phyloP scores from a whole-genome alignment of 352 stramenopile species.

The Globisporangium mamillatum region DNA sequence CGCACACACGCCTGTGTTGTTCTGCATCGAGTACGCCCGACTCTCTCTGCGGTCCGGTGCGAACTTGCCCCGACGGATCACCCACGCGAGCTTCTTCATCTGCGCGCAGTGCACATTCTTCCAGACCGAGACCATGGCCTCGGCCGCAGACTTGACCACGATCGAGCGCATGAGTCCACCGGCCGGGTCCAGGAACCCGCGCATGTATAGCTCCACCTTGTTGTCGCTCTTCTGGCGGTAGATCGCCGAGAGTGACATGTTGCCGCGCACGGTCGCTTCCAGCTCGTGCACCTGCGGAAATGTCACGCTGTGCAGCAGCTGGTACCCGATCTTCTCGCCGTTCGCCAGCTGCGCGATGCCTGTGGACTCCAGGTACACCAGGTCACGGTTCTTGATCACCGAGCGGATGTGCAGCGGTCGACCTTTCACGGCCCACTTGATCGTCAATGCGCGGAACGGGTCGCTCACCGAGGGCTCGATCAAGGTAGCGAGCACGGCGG shows the following conservation, averaged over 20 bases:
- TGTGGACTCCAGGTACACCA: constrained; percentile 61
- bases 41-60: background rate
- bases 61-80: constrained; percentile 29
- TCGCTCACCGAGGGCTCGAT: constrained; percentile 13
- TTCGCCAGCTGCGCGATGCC: constrained; percentile 26
- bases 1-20: constrained; percentile 12
- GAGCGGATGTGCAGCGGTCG: constrained; percentile 32
- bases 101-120: constrained; percentile 47
- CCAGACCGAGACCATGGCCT: constrained; percentile 41
- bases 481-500: constrained; percentile 14
- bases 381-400: constrained; percentile 60
- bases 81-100: constrained; percentile 50
- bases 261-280: constrained; percentile 33
- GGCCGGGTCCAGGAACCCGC: constrained; percentile 39
- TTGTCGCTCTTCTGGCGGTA: constrained; percentile 44
- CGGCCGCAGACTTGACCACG: constrained; percentile 41
- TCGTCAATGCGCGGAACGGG: constrained; percentile 12
- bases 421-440: constrained; percentile 64
- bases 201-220: constrained; percentile 48
- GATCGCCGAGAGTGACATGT: constrained; percentile 51
- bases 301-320: constrained; percentile 48
- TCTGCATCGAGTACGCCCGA: background rate
- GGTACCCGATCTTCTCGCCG: constrained; percentile 16
- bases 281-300: constrained; percentile 45
- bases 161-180: constrained; percentile 42